These are phyloP conservation scores for Penicillium atrosanguineum DNA, from an alignment of 495 filamentous ascomycete species.

Conservation along the genomic window DNA sequence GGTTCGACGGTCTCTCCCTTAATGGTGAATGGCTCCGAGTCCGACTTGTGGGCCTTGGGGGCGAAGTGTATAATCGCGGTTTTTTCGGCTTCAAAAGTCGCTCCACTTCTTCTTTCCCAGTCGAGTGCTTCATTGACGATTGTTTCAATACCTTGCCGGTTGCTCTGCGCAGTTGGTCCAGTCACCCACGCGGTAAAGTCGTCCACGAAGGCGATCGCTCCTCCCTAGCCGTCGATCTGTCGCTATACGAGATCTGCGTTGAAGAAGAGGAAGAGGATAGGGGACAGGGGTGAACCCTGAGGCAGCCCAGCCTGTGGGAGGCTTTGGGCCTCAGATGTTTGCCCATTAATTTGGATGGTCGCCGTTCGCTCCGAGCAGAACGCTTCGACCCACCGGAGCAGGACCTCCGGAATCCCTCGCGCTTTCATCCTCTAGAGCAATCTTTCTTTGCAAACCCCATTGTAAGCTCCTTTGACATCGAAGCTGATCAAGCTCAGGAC, in stretches of 20 bases:
- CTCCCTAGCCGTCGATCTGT: slow-evolving; percentile 19
- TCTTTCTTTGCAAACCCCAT: slow-evolving; percentile 33
- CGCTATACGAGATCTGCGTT: slow-evolving; percentile 27
- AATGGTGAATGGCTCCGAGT: slow-evolving; percentile 22
- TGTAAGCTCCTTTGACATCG: slow-evolving; percentile 44
- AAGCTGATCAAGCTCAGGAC: slow-evolving; percentile 35
- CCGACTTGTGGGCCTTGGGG: slow-evolving; percentile 19
- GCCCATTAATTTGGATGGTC: too few relatives aligned
- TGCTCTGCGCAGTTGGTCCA: slow-evolving; percentile 14
- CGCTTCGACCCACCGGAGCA: slow-evolving; percentile 31
- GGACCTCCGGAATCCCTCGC: slow-evolving; percentile 27
- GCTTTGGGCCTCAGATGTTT: too few relatives aligned
- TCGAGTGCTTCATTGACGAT: slow-evolving; percentile 20
- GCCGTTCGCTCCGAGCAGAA: slow-evolving; percentile 27
- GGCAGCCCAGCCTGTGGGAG: too few relatives aligned
- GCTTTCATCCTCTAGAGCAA: slow-evolving; percentile 31
- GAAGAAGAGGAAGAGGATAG: slow-evolving; percentile 25
- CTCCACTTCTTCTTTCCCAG: slow-evolving; percentile 24
- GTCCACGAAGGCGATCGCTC: slow-evolving; percentile 20
- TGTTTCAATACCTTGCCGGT: slow-evolving; percentile 18
- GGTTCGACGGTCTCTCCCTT: slow-evolving; percentile 25
- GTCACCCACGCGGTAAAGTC: too few relatives aligned
- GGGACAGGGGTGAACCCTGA: slow-evolving; percentile 1
- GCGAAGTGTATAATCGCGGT: slow-evolving; percentile 27
- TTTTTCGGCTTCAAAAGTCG: slow-evolving; percentile 27